These are phyloP conservation scores for Bipolaris sorokiniana DNA, from an alignment of 2,329 filamentous ascomycete species.

Conservation along the genomic window DNA sequence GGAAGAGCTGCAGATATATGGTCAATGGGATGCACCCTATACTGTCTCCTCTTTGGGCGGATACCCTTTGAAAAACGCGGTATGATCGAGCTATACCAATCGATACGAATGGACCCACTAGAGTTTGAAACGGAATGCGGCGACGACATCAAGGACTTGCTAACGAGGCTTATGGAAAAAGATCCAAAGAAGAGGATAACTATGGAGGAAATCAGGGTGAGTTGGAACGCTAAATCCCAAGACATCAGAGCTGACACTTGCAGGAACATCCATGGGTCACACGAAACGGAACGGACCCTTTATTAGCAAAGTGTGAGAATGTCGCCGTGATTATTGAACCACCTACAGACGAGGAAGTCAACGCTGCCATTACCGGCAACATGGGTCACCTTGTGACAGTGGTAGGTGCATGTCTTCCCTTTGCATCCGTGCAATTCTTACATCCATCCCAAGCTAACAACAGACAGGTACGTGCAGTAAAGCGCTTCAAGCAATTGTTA, in stretches of 20 bases:
- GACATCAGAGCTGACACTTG: conserved; percentile 17
- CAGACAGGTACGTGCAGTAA: conserved; percentile 81
- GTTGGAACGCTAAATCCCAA: conserved; percentile 33
- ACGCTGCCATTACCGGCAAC: conserved; percentile 86
- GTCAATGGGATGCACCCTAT: conserved; percentile 97
- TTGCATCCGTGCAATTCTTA: neutral
- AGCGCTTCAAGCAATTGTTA: conserved; percentile 81
- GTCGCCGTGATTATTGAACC: conserved; percentile 78
- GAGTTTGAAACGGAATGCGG: conserved; percentile 68
- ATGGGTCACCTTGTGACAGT: conserved; percentile 87
- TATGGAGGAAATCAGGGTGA: conserved; percentile 81
- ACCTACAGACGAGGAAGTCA: conserved; percentile 89
- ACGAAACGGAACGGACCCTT: conserved; percentile 73
- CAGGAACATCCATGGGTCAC: conserved; percentile 96
- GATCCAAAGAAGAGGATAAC: conserved; percentile 81
- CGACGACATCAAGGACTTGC: conserved; percentile 74
- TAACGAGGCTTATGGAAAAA: conserved; percentile 78
- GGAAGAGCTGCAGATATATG: conserved; percentile 93
- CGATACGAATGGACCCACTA: conserved; percentile 76
- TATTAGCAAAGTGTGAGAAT: conserved; percentile 85
- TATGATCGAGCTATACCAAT: conserved; percentile 86
- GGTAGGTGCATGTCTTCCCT: conserved; percentile 54
- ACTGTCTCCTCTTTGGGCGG: conserved; percentile 85
- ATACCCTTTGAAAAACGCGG: conserved; percentile 83
- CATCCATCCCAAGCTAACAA: conserved; percentile 9